These are phyloP conservation scores for Globisporangium viniferum DNA, from an alignment of 352 stramenopile species.

Conservation along the genomic window DNA sequence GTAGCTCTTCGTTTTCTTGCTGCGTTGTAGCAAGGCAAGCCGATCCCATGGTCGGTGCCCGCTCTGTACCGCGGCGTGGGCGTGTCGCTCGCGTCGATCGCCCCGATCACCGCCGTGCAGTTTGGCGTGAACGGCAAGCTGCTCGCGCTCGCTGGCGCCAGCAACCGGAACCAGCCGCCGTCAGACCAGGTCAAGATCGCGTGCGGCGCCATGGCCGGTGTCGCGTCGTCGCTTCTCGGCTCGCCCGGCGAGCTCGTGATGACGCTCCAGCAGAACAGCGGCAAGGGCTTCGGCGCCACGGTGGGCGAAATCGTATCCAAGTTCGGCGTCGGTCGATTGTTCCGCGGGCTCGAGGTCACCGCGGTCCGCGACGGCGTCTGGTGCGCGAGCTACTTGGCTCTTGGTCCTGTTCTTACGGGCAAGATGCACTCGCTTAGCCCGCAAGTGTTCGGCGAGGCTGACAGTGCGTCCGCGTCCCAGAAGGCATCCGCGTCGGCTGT, in stretches of 20 bases:
- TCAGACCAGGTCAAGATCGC: constrained; percentile 60
- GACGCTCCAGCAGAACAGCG: constrained; percentile 85
- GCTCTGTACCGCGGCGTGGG: constrained; percentile 77
- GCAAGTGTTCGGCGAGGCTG: constrained; percentile 43
- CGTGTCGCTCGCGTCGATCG: constrained; percentile 75
- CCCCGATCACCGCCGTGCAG: constrained; percentile 74
- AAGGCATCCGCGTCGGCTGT: constrained; percentile 55
- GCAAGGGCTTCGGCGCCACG: constrained; percentile 59
- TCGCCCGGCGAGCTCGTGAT: constrained; percentile 80
- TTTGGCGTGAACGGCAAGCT: constrained; percentile 77
- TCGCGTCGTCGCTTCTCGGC: constrained; percentile 60
- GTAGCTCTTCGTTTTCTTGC: background rate
- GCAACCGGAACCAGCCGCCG: constrained; percentile 2
- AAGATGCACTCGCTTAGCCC: constrained; percentile 57
- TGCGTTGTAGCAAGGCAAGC: constrained; percentile 47
- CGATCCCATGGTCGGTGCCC: constrained; percentile 57
- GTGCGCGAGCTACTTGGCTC: constrained; percentile 76
- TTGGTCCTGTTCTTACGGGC: constrained; percentile 64
- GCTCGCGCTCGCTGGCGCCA: constrained; percentile 26
- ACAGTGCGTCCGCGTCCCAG: constrained; percentile 57
- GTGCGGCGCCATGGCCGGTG: constrained; percentile 57
- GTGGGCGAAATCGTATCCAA: constrained; percentile 49
- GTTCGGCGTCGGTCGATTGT: constrained; percentile 48
- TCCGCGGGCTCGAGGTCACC: constrained; percentile 58
- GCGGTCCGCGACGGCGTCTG: constrained; percentile 64